phyloP scores from a whole-genome alignment of 148 eudicot genomes.

The Fallopia convolvulus region DNA sequence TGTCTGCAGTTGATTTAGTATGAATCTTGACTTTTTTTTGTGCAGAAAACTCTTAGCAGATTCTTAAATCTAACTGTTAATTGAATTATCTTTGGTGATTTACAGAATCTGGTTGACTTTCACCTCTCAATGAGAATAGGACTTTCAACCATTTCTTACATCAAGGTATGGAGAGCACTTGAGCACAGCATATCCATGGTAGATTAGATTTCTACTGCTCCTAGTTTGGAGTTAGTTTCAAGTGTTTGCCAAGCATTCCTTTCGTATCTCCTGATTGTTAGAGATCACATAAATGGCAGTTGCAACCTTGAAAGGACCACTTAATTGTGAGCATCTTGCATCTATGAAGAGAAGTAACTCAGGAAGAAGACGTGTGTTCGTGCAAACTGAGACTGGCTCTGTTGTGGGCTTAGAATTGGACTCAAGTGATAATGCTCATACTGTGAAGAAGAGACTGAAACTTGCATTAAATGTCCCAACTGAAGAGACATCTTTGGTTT shows the following conservation, averaged over 20 bases:
- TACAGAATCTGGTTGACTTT: background rate
- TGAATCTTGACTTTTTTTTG: background rate
- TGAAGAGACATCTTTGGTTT: slow-evolving; percentile 24
- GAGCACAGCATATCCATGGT: background rate
- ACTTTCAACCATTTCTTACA: background rate
- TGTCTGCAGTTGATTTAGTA: background rate
- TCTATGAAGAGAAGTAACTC: slow-evolving; percentile 23
- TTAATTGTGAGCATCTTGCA: slow-evolving; percentile 14
- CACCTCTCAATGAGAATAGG: slow-evolving; percentile 2
- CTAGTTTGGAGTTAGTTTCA: background rate
- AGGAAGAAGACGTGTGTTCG: slow-evolving; percentile 30
- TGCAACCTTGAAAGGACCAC: slow-evolving; percentile 21
- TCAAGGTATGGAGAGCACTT: background rate
- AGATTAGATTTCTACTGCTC: background rate
- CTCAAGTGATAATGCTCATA: slow-evolving; percentile 29
- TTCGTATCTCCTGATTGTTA: slow-evolving; percentile 22
- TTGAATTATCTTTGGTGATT: background rate
- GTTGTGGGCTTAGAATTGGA: slow-evolving; percentile 36
- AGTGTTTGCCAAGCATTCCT: slow-evolving; percentile 12
- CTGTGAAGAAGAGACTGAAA: slow-evolving; percentile 32
- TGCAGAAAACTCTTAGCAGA: background rate
- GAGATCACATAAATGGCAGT: slow-evolving; percentile 29
- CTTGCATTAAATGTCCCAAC: slow-evolving; percentile 34
- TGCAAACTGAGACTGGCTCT: slow-evolving; percentile 35
- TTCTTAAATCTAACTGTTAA: background rate